Conservation (phyloP, 2,329 filamentous ascomycete species). For the Dothideomycetes sp. region DNA sequence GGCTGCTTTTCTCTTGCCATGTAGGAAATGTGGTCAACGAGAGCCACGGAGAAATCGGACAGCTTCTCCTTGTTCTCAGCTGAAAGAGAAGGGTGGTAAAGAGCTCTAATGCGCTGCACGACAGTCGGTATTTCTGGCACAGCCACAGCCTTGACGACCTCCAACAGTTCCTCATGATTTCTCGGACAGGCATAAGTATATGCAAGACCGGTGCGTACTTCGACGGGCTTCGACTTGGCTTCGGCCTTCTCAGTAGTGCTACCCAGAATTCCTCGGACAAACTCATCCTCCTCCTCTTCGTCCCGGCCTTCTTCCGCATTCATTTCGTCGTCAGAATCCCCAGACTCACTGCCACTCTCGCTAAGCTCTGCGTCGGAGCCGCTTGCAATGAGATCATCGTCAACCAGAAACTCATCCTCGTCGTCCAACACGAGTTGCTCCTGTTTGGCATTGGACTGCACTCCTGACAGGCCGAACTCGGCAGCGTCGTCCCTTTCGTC, state of each 20-base stretch:
- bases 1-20: constrained; percentile 40
- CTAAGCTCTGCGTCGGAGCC: constrained; percentile 44
- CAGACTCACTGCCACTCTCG: constrained; percentile 20
- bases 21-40: constrained; percentile 57
- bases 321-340: constrained; percentile 18
- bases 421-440: constrained; percentile 64
- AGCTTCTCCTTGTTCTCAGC: constrained; percentile 79
- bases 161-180: constrained; percentile 61
- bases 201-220: constrained; percentile 46
- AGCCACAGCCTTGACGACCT: constrained; percentile 51
- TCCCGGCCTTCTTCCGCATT: constrained; percentile 21
- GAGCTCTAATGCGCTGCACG: constrained; percentile 77
- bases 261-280: constrained; percentile 32
- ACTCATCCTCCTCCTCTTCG: constrained; percentile 37
- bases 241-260: constrained; percentile 9
- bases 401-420: constrained; percentile 86
- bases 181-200: constrained; percentile 82
- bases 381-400: constrained; percentile 77
- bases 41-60: constrained; percentile 51
- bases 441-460: constrained; percentile 30
- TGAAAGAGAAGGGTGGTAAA: constrained; percentile 84
- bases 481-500: constrained; percentile 44
- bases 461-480: constrained; percentile 51
- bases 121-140: constrained; percentile 59
- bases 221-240: constrained; percentile 18